These are phyloP conservation scores for Suillus hirtellus DNA, from an alignment of 768 basidiomycete genomes.

Conservation along the genomic window DNA sequence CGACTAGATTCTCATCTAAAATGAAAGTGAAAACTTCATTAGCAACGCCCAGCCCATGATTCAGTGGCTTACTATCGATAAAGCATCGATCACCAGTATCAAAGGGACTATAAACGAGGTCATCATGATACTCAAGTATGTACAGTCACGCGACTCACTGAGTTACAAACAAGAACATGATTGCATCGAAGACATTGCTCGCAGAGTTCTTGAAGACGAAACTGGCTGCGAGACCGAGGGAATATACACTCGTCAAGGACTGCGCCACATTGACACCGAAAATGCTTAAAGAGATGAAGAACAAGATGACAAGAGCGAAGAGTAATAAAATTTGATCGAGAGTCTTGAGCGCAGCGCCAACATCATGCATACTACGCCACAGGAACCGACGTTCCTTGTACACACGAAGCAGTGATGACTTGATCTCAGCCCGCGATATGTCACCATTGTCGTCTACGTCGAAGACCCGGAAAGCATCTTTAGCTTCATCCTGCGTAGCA, in stretches of 20 bases:
- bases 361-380: slow-evolving; percentile 76
- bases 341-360: slow-evolving; percentile 62
- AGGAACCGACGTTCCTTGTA: slow-evolving; percentile 81
- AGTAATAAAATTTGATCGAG: slow-evolving; percentile 64
- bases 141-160: slow-evolving; percentile 53
- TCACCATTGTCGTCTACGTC: slow-evolving; percentile 80
- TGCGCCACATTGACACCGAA: slow-evolving; percentile 68
- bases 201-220: slow-evolving; percentile 81
- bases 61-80: slow-evolving; percentile 50
- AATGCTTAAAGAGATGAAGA: slow-evolving; percentile 72
- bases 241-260: slow-evolving; percentile 71
- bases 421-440: slow-evolving; percentile 74
- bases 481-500: slow-evolving; percentile 51
- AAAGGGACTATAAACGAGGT: slow-evolving; percentile 52
- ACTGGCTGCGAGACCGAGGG: slow-evolving; percentile 70
- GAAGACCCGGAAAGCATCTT: slow-evolving; percentile 72
- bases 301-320: slow-evolving; percentile 62
- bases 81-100: slow-evolving; percentile 85
- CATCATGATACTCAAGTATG: slow-evolving; percentile 9
- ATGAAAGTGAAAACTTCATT: background rate
- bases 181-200: slow-evolving; percentile 71
- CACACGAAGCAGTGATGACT: slow-evolving; percentile 61
- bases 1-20: slow-evolving; percentile 65
- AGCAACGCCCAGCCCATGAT: background rate
- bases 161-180: slow-evolving; percentile 81